A percentile compares a stretch with the other conserved stretches of the same genome.
Conservation (phyloP, 2,329 filamentous ascomycete species). For the Penicillium sp. region DNA sequence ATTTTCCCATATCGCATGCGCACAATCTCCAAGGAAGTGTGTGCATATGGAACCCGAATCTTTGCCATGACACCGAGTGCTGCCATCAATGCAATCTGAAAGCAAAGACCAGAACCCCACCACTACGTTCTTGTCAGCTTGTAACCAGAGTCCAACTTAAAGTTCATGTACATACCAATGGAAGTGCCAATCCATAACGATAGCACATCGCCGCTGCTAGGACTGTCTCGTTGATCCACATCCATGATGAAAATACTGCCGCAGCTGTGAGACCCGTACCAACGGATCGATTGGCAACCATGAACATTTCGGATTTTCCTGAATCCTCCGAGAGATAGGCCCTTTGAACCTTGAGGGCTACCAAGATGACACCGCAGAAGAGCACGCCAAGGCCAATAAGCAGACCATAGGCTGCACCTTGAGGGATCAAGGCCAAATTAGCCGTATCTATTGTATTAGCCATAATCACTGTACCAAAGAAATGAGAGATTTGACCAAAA, state of each 20-base stretch:
- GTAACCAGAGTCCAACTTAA: background rate
- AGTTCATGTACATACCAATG: slow-evolving; percentile 25
- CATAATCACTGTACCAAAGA: slow-evolving; percentile 1
- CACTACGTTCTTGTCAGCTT: slow-evolving; percentile 20
- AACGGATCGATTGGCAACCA: slow-evolving; percentile 40
- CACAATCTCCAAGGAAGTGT: slow-evolving; percentile 53
- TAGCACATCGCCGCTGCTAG: slow-evolving; percentile 36
- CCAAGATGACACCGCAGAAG: slow-evolving; percentile 50
- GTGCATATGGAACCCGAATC: slow-evolving; percentile 51
- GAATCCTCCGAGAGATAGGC: slow-evolving; percentile 32
- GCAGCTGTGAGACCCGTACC: slow-evolving; percentile 39
- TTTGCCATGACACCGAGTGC: slow-evolving; percentile 51
- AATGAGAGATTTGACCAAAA: background rate
- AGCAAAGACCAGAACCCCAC: slow-evolving; percentile 44
- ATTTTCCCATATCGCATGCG: slow-evolving; percentile 48
- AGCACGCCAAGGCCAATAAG: slow-evolving; percentile 50
- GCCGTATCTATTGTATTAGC: slow-evolving; percentile 19
- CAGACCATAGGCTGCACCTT: slow-evolving; percentile 45
- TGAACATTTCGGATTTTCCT: slow-evolving; percentile 45
- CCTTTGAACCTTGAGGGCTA: slow-evolving; percentile 48
- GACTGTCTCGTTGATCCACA: slow-evolving; percentile 42
- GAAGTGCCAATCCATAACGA: slow-evolving; percentile 36
- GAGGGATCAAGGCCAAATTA: slow-evolving; percentile 26
- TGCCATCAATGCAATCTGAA: slow-evolving; percentile 53
- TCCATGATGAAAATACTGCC: slow-evolving; percentile 42